Evolutionary conservation across 306 rosid genomes (phyloP), one percentile per base, ranked within the genome.

Genomic region (Malus sieversii): DNA sequence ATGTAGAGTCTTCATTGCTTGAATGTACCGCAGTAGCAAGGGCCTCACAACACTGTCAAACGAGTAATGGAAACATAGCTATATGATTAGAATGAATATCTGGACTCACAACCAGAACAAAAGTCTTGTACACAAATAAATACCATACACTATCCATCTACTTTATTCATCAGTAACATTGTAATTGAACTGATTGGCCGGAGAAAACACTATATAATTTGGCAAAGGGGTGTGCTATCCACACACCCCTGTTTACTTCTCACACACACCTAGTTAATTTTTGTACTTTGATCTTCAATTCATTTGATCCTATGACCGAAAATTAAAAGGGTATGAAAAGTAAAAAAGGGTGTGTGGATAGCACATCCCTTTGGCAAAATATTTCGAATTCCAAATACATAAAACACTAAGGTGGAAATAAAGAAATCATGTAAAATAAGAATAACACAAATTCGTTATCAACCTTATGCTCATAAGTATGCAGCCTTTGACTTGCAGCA

Each of bases 401-500:
- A 42, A 30, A 7, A 46, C 32, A 58, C 45, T 38, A 33, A 66
- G 58, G 58, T 23, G 68, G 46, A 25, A 58, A 68, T 29, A 42
- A 45, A 42, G 15, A 63, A 64, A 75, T 29, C 46, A 7, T 48
- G 12, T 72, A 58, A 25, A 77, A 69, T 35, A 35, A 2, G 40
- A 6, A 35, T 65, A 40, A 61, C 72, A 75, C 66, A 48, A 84
- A 33, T 63, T 55, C 46, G 5, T 62, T 44, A 45, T 62, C 73
- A 83, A 95, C 99, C 99, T 90, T 78, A 55, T 78, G 82, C 79
- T 92, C 97, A 20, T 87, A 87, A 75, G 77, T 40, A 76, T 85
- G 97, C 82, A 92, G 96, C 87, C 92, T 90, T 84, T 87, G 92
- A 75, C 96, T 81, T 51, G 97, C 88, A 84, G 97, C 93, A 73